phyloP scores from a whole-genome alignment of 2,329 filamentous ascomycete species.

The Penicillium sp. region DNA sequence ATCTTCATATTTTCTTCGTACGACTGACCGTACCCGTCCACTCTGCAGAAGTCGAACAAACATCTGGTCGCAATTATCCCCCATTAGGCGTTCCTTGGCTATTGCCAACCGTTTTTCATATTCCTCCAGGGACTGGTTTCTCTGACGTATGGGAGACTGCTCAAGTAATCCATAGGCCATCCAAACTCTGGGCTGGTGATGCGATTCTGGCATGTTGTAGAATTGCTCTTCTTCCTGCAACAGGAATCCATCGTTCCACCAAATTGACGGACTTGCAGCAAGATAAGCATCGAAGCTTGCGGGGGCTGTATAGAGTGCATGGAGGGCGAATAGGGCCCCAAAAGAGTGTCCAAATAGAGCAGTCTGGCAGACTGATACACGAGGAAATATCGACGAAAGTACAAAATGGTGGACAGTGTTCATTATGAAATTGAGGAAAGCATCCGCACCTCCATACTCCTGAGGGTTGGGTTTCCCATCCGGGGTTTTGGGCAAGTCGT shows the following conservation, averaged over 20 bases:
- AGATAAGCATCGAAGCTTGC: slow-evolving; percentile 48
- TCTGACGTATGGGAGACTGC: slow-evolving; percentile 29
- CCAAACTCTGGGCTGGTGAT: slow-evolving; percentile 26
- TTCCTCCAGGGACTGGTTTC: slow-evolving; percentile 31
- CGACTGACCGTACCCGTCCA: slow-evolving; percentile 14
- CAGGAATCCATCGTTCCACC: slow-evolving; percentile 50
- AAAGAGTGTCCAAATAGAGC: slow-evolving; percentile 54
- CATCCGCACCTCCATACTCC: slow-evolving; percentile 46
- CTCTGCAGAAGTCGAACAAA: slow-evolving; percentile 16
- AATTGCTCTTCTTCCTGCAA: slow-evolving; percentile 34
- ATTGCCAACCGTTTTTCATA: slow-evolving; percentile 28
- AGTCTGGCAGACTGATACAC: slow-evolving; percentile 37
- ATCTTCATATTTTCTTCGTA: slow-evolving; percentile 25
- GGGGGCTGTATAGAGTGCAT: slow-evolving; percentile 45
- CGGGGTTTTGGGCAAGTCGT: slow-evolving; percentile 24
- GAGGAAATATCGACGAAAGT: slow-evolving; percentile 31
- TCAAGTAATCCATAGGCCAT: slow-evolving; percentile 40
- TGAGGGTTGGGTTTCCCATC: slow-evolving; percentile 23
- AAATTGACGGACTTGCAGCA: slow-evolving; percentile 50
- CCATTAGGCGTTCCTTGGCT: slow-evolving; percentile 26
- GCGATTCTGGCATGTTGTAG: slow-evolving; percentile 10
- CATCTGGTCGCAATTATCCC: slow-evolving; percentile 28
- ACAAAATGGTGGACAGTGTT: slow-evolving; percentile 37
- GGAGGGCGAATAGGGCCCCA: slow-evolving; percentile 51
- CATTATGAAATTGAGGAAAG: slow-evolving; percentile 48